Evolutionary conservation across 345 rosid genomes (phyloP).

Genomic region (Acer saccharum): DNA sequence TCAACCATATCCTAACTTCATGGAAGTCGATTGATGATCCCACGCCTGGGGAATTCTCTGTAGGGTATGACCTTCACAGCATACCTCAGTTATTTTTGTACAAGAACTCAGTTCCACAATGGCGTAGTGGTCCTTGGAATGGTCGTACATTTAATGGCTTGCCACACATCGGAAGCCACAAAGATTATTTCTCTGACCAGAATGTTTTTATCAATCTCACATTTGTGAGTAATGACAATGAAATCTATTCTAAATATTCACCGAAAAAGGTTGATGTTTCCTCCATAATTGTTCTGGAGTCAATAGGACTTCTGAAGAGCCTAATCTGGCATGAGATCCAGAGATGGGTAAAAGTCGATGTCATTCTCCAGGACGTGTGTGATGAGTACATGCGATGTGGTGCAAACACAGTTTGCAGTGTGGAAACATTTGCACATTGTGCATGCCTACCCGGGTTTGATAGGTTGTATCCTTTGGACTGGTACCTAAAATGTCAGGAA

Average conservation of each 20-base stretch:
- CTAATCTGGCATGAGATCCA: slow-evolving; percentile 15
- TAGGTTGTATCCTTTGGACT: neutral
- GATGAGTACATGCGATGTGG: slow-evolving; percentile 25
- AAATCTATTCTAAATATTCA: neutral
- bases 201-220: neutral
- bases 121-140: slow-evolving; percentile 22
- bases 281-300: neutral
- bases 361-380: slow-evolving; percentile 20
- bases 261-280: neutral
- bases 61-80: neutral
- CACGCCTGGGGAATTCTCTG: slow-evolving; percentile 5
- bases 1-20: slow-evolving; percentile 18
- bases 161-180: neutral
- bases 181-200: neutral
- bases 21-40: slow-evolving; percentile 36
- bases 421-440: neutral
- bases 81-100: neutral
- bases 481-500: neutral
- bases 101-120: neutral
- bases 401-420: slow-evolving; percentile 12
- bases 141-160: slow-evolving; percentile 13
- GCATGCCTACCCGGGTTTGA: slow-evolving; percentile 22
- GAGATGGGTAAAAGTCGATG: slow-evolving; percentile 8
- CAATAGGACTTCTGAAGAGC: neutral
- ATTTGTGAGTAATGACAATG: neutral